Conservation (phyloP, 345 rosid species). For the Kandelia obovata region DNA sequence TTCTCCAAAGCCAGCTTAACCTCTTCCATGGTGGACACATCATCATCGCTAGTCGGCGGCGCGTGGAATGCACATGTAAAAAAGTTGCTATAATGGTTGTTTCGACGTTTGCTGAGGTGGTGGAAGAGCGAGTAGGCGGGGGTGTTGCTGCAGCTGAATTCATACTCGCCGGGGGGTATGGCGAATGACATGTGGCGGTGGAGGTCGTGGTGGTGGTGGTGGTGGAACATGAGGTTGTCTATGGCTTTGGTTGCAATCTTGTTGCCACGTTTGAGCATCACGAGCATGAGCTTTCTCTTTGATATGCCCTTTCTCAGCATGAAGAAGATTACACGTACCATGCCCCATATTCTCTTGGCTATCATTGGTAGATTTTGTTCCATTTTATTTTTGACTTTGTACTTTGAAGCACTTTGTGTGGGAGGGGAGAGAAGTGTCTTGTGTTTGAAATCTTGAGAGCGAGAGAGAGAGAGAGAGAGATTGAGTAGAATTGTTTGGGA, state of each 20-base stretch:
- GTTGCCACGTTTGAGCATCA: constrained; percentile 27
- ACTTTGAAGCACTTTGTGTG: neutral
- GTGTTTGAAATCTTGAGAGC: too few species aligned
- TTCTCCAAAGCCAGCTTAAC: constrained; percentile 58
- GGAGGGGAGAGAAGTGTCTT: neutral
- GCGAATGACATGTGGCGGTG: constrained; percentile 21
- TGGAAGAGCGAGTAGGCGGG: constrained; percentile 8
- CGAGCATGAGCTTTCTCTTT: constrained; percentile 22
- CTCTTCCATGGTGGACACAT: constrained; percentile 28
- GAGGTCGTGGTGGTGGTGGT: constrained; percentile 22
- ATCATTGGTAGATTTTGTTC: constrained; percentile 11
- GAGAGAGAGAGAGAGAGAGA: too few species aligned
- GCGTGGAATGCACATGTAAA: constrained; percentile 55
- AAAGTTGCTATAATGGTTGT: constrained; percentile 41
- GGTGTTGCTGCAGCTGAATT: constrained; percentile 43
- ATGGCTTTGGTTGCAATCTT: constrained; percentile 31
- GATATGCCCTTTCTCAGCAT: constrained; percentile 30
- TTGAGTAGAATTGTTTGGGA: too few species aligned
- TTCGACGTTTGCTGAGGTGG: constrained; percentile 10
- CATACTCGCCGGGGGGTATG: constrained; percentile 30
- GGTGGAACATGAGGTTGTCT: constrained; percentile 23
- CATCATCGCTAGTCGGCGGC: constrained; percentile 59
- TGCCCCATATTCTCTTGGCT: constrained; percentile 16
- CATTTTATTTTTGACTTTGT: constrained; percentile 7
- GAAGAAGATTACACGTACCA: constrained; percentile 23